Base-by-base conservation (phyloP, 2,329 filamentous ascomycete species). In the Anthostomella pinea region DNA sequence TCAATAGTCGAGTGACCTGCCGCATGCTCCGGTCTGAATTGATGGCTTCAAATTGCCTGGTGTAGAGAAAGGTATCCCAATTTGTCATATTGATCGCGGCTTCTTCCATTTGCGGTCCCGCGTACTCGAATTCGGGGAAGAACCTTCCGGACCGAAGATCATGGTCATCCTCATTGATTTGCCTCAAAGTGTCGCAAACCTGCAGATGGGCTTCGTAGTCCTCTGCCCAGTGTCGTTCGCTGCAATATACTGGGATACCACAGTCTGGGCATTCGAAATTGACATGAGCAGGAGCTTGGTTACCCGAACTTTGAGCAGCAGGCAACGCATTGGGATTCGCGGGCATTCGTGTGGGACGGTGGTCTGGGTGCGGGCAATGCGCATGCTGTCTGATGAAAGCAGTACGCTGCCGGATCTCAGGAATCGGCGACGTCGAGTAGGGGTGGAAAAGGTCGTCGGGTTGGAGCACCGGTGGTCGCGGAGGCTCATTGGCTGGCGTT, bases 161-260 rank as follows among this genome's bases (percentile, higher is more conserved):
- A 58, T 98, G 94, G 52, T 98, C 93, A 58, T 98, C 93, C 67
- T 98, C 93, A 52, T 98, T 98, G 65, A 95, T 91, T 65, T 97
- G 85, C 48, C 85, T 75, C 38, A 98, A 69, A 0, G 86, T 86
- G 56, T 98, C 91, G 63, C 93, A 98, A 22, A 98, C 83, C 58
- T 96, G 79, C 43, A 98, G 64, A 63, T 98, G 93, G 13, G 82
- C 77, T 64, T 97, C 91, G 57, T 95, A 98, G 62, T 97, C 88
- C 52, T 94, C 88, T 59, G 86, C 88, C 86, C 91, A 97, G 62
- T 98, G 93, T 51, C 88, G 84, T 64, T 96, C 86, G 52, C 81
- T 91, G 68, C 93, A 98, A 60, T 93, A 95, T 6, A 95, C 82
- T 0, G 94, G 90, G 26, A 97, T 78, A 10, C 93, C 93, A 54